Evolutionary conservation across 23 red algal species (phyloP), one percentile per base, ranked within the genome.

Genomic region (Porphyridium purpureum): DNA sequence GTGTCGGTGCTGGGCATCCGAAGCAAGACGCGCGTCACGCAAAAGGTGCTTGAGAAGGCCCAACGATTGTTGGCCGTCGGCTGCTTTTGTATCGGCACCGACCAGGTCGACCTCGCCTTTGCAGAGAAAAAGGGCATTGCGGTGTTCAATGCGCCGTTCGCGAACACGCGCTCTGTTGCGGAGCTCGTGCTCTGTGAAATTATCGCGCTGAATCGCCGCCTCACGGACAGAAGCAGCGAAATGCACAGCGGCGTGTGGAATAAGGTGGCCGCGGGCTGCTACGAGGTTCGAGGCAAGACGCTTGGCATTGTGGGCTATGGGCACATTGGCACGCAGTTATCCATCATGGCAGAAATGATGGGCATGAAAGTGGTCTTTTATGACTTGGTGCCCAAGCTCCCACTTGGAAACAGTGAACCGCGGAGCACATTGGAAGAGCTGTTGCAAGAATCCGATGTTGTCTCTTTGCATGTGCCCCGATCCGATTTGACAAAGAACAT

Each of bases 1-100:
- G 69, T 76, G n/a, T 70, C 76, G 23, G 3, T 88, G 8, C 55
- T 88, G 8, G 65, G 82, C 52, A 74, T 88, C 38, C 62, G 82
- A 33, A 69, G 61, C 49, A 88, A 88, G 35, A 75, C 82, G 8
- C 69, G 67, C 23, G 51, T 88, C 38, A 88, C 70, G 4, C 44
- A 21, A 33, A 24, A 32, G 7, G 82, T 88, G 21, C 31, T 88
- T 17, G 62, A 52, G 36, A 66, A 62, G 15, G 82, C 82, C 25
- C 59, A 66, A 14, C 52, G 59, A 29, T 29, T 88, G 33, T 49
- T 88, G 21, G 62, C 71, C 30, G 67, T 88, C 49, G 82, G 82
- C 21, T 88, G 82, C 59, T 88, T 88, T 64, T 88, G 82, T 49
- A 88, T 88, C 5, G 82, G 82, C 24, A 88, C 82, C 33, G 82